phyloP scores from a whole-genome alignment of 2,329 filamentous ascomycete genomes.

The Penicillium polonicum region DNA sequence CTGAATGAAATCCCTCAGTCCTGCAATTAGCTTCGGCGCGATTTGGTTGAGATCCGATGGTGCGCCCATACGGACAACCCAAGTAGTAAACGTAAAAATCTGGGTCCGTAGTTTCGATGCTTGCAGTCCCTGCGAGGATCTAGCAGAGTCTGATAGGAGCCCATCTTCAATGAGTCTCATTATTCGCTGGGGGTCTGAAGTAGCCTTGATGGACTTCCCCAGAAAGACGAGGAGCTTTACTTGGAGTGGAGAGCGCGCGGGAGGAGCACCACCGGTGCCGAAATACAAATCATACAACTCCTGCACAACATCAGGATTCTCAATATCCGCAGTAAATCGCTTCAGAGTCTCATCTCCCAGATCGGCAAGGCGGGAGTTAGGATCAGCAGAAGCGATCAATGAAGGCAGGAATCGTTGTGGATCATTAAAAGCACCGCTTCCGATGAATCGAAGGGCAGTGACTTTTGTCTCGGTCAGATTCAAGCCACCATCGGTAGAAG shows the following conservation, averaged over 20 bases:
- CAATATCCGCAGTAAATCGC: conserved; percentile 66
- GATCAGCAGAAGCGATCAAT: conserved; percentile 77
- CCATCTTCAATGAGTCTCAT: conserved; percentile 67
- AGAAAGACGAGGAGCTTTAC: conserved; percentile 74
- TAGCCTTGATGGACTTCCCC: conserved; percentile 72
- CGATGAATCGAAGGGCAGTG: conserved; percentile 68
- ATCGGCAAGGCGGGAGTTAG: conserved; percentile 77
- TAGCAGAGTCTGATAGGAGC: conserved; percentile 50
- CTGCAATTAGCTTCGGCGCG: conserved; percentile 65
- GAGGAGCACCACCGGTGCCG: conserved; percentile 51
- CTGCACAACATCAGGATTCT: conserved; percentile 63
- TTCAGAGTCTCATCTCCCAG: conserved; percentile 89
- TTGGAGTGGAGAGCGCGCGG: conserved; percentile 67
- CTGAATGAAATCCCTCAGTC: conserved; percentile 71
- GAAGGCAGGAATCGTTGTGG: conserved; percentile 80
- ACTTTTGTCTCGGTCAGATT: conserved; percentile 70
- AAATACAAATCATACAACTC: conserved; percentile 73
- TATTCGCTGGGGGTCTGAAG: conserved; percentile 66
- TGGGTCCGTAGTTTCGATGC: conserved; percentile 76
- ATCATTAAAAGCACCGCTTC: conserved; percentile 82
- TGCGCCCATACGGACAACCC: conserved; percentile 74
- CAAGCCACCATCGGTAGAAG: conserved; percentile 58
- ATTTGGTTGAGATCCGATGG: conserved; percentile 61
- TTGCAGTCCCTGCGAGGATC: conserved; percentile 63
- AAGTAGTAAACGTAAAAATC: conserved; percentile 82